Percentiles rank a stretch among this genome's conserved stretches.
Conservation (phyloP, 306 rosid genomes). For the Arachis stenosperma region DNA sequence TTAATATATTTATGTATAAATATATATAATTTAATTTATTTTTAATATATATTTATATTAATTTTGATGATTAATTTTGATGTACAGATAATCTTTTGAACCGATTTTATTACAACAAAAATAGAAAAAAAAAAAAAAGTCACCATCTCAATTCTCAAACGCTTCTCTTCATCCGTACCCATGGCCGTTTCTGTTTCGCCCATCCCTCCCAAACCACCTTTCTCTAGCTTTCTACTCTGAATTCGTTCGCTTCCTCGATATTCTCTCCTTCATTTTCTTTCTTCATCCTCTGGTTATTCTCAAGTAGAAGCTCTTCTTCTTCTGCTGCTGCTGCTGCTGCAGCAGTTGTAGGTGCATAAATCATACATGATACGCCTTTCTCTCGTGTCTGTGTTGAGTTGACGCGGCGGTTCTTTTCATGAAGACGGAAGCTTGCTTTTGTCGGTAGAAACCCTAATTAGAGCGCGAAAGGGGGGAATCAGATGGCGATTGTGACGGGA, state of each 20-base stretch:
- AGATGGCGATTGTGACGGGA: conserved; percentile 92
- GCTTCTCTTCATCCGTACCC: conserved; percentile 24
- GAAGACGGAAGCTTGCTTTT: conserved; percentile 33
- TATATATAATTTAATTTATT: too few relatives aligned
- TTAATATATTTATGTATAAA: too few relatives aligned
- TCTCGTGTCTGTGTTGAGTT: conserved; percentile 2
- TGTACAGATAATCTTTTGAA: neutral
- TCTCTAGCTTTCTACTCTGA: conserved; percentile 20
- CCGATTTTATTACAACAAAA: neutral
- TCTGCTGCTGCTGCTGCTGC: neutral
- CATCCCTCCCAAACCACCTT: conserved; percentile 48
- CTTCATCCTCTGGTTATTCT: neutral
- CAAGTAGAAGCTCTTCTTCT: neutral
- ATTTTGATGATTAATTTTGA: too few relatives aligned
- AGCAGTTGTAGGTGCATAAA: too few relatives aligned
- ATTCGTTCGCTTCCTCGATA: neutral
- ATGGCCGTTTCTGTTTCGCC: conserved; percentile 58
- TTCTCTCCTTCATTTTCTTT: neutral
- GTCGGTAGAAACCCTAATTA: conserved; percentile 43
- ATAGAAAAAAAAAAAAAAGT: neutral
- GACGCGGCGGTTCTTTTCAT: conserved; percentile 22
- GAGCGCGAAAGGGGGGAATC: conserved; percentile 10
- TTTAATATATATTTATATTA: neutral
- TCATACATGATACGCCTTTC: neutral
- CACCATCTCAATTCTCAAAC: conserved; percentile 8